Evolutionary conservation across 1,284 basidiomycete genomes (phyloP), one percentile per base, ranked within the genome.

Genomic region (Ceratobasidium sp.): DNA sequence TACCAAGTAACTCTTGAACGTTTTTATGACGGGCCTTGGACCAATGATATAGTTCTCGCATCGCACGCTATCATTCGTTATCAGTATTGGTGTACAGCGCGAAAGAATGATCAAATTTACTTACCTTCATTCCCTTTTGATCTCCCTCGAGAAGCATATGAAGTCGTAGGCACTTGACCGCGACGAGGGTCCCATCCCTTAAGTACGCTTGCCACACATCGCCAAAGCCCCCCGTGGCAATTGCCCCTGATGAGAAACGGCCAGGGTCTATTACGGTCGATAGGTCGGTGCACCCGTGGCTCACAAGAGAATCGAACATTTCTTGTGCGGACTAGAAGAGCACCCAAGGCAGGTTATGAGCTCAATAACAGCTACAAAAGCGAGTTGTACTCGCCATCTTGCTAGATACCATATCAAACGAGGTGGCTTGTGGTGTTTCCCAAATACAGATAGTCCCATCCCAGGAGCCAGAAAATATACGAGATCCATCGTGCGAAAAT

Each of bases 381-480:
- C 6, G 35, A 38, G 11, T 5, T 38, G 35, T 11, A 38, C 35
- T 38, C 6, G 11, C 35, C 35, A 38, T 38, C 35, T 38, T 38
- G 35, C 35, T 38, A 38, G 35, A 38, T 38, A 38, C 35, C 35
- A 38, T 38, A 38, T 38, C 35, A 38, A 38, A 38, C 35, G 35
- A 38, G 35, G 35, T 38, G 35, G 4, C 11, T 38, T 11, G 35
- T 11, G 35, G 35, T 11, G 11, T 38, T 11, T 28, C 3, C 46
- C 46, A 49, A 6, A 49, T 18, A 6, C 16, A 49, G 16, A 49
- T 49, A 23, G 46, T 49, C 7, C 46, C 46, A 23, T 49, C 46
- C 18, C 18, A 18, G 11, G 57, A 63, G 9, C 70, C 41, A 35
- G 70, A 72, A n/a, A 72, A 14, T 7, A 71, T 71, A 6, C 41